phyloP scores from a whole-genome alignment of 2,329 filamentous ascomycete genomes.

The Orbilia oligospora region DNA sequence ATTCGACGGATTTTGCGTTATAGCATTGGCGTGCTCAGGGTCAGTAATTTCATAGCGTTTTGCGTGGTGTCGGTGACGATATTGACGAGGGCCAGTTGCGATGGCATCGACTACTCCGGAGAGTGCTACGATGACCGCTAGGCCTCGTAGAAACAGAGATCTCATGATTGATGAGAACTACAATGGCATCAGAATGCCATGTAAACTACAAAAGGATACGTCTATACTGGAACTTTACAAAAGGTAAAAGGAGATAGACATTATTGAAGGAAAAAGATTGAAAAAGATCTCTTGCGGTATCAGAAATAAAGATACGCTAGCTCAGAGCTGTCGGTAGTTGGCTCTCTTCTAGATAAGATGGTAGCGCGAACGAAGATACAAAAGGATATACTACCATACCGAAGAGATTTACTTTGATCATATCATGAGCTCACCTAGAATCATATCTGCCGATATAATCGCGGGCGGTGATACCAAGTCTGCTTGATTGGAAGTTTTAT shows the following conservation, averaged over 20 bases:
- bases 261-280: constrained; percentile 22
- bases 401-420: constrained; percentile 21
- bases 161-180: constrained; percentile 40
- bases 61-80: constrained; percentile 39
- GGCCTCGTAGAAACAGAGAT: constrained; percentile 47
- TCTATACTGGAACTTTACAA: constrained; percentile 26
- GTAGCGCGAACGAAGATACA: constrained; percentile 17
- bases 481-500: constrained; percentile 4
- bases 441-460: constrained; percentile 21
- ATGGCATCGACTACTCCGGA: constrained; percentile 36
- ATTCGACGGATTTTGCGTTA: constrained; percentile 47
- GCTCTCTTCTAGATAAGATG: constrained; percentile 12
- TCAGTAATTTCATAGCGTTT: constrained; percentile 50
- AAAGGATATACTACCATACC: constrained; percentile 23
- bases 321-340: constrained; percentile 33
- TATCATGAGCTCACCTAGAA: constrained; percentile 36
- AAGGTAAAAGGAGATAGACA: constrained; percentile 34
- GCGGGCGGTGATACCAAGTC: constrained; percentile 12
- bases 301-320: constrained; percentile 24
- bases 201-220: constrained; percentile 33
- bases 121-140: constrained; percentile 37
- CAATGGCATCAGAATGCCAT: constrained; percentile 43
- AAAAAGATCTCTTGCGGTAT: constrained; percentile 26
- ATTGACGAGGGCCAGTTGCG: constrained; percentile 27
- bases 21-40: constrained; percentile 40